Evolutionary conservation across 148 eudicot genomes (phyloP).

Genomic region (Vaccinium darrowii): DNA sequence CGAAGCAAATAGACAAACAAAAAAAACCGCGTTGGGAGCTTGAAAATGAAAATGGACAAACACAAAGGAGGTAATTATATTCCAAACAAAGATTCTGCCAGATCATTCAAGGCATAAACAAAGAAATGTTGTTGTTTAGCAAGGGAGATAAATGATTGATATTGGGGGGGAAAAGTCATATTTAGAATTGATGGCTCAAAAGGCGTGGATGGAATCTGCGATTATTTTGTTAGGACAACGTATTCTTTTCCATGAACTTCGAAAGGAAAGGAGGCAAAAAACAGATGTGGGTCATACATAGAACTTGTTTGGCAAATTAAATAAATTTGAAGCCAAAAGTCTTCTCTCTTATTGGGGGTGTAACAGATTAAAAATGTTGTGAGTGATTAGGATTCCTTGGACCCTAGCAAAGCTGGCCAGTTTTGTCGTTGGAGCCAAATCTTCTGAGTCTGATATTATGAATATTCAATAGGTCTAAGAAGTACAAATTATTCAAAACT

Average conservation of each 20-base stretch:
- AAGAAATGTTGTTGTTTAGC: constrained; percentile 21
- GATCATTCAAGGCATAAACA: constrained; percentile 31
- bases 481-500: neutral
- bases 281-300: constrained; percentile 18
- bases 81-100: constrained; percentile 51
- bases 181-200: constrained; percentile 15
- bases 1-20: neutral
- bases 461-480: neutral
- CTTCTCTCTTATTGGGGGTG: constrained; percentile 11
- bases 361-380: neutral
- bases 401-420: constrained; percentile 36
- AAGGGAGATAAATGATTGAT: constrained; percentile 27
- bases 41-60: neutral
- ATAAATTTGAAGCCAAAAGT: constrained; percentile 19
- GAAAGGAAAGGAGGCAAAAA: neutral
- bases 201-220: constrained; percentile 1
- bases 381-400: constrained; percentile 35
- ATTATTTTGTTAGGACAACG: neutral
- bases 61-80: constrained; percentile 19
- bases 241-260: neutral
- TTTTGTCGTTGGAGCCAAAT: constrained; percentile 44
- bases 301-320: constrained; percentile 13
- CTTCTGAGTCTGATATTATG: constrained; percentile 9
- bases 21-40: neutral
- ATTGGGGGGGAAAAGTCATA: neutral